Percentiles rank a stretch among this genome's conserved stretches.
Evolutionary conservation across 2,329 filamentous ascomycete genomes (phyloP).

Genomic region (Coleophoma cylindrospora): DNA sequence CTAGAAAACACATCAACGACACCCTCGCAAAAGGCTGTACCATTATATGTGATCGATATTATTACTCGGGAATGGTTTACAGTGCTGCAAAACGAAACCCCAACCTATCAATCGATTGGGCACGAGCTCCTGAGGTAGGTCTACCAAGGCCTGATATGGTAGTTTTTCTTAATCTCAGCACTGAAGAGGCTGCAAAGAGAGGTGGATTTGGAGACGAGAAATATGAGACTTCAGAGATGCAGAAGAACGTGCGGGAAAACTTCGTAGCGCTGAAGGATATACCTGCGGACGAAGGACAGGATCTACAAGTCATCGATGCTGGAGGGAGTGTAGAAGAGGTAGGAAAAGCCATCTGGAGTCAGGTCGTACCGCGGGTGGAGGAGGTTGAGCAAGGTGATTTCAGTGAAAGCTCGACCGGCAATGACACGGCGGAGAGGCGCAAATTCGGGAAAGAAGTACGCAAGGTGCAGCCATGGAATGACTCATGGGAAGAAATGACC

Average conservation of each 20-base stretch:
- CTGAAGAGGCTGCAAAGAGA: slow-evolving; percentile 64
- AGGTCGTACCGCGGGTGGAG: slow-evolving; percentile 31
- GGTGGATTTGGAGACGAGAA: slow-evolving; percentile 88
- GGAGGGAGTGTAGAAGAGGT: slow-evolving; percentile 51
- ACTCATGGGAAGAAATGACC: not conserved
- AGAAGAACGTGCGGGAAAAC: slow-evolving; percentile 69
- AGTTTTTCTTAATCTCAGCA: slow-evolving; percentile 78
- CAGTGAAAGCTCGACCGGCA: too few relatives aligned
- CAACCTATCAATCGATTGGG: slow-evolving; percentile 69
- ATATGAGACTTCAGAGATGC: slow-evolving; percentile 83
- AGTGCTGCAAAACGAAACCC: slow-evolving; percentile 80
- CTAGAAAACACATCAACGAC: slow-evolving; percentile 43
- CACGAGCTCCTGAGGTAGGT: slow-evolving; percentile 76
- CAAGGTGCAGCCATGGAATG: not conserved
- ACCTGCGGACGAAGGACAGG: slow-evolving; percentile 42
- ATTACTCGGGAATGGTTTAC: slow-evolving; percentile 92
- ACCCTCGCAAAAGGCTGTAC: slow-evolving; percentile 63
- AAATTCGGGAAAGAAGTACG: not conserved
- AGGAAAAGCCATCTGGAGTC: slow-evolving; percentile 38
- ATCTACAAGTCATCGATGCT: slow-evolving; percentile 50
- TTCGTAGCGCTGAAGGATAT: slow-evolving; percentile 54
- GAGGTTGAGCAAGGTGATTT: slow-evolving; percentile 32
- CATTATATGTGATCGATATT: slow-evolving; percentile 87
- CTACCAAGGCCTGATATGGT: slow-evolving; percentile 84
- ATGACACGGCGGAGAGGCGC: too few relatives aligned